Percentiles rank a stretch among this genome's conserved stretches.
phyloP scores from a whole-genome alignment of 176 grass and related monocot genomes.

The Pontederia crassipes region DNA sequence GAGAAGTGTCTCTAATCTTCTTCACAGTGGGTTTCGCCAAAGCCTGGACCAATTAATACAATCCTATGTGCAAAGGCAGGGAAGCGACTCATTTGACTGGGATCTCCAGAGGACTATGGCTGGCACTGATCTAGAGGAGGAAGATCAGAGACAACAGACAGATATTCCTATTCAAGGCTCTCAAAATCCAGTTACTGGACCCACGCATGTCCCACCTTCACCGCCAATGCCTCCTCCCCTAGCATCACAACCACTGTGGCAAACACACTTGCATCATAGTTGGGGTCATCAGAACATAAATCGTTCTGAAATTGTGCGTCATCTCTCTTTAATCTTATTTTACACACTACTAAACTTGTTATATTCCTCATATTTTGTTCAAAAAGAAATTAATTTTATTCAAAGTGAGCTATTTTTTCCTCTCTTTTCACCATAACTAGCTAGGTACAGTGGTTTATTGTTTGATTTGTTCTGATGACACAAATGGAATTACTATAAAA shows the following conservation, averaged over 20 bases:
- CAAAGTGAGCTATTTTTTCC: too few species aligned
- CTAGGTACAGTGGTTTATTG: too few species aligned
- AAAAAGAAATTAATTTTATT: too few species aligned
- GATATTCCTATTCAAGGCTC: conserved; percentile 12
- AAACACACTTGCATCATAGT: conserved; percentile 25
- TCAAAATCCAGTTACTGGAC: conserved; percentile 15
- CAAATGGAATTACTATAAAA: too few species aligned
- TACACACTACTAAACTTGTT: neutral
- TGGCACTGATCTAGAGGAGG: conserved; percentile 4
- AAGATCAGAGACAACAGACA: conserved; percentile 17
- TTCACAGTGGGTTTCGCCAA: conserved; percentile 66
- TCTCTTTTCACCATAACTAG: too few species aligned
- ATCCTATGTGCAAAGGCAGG: conserved; percentile 75
- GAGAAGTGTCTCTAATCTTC: conserved; percentile 88
- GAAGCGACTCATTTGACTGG: conserved; percentile 34
- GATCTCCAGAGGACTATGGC: conserved; percentile 29
- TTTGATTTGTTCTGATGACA: too few species aligned
- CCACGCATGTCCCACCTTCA: conserved; percentile 10
- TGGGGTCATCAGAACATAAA: conserved; percentile 44
- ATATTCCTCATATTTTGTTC: too few species aligned
- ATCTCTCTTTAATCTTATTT: neutral
- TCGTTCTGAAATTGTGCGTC: conserved; percentile 36
- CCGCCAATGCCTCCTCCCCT: conserved; percentile 22
- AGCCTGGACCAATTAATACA: conserved; percentile 76
- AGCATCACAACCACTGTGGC: conserved; percentile 24